These are phyloP conservation scores for Cordyceps militaris DNA, from an alignment of 2,329 filamentous ascomycete genomes.

Conservation along the genomic window DNA sequence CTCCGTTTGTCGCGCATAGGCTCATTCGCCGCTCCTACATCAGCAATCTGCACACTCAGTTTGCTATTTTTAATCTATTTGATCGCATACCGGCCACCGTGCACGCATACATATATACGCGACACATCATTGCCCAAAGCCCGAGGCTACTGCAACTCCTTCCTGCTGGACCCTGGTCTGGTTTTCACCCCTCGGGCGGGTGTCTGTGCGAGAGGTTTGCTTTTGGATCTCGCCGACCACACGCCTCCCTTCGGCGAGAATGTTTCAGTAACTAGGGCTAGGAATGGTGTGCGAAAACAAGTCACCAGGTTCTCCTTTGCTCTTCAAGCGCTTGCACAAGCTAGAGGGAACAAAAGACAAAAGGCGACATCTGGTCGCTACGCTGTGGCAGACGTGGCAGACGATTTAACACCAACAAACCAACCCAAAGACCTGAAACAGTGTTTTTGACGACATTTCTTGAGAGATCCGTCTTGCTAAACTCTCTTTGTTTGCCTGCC, in stretches of 20 bases:
- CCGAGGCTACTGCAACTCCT: neutral
- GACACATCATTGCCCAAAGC: neutral
- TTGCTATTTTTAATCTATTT: neutral
- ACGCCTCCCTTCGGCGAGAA: too few relatives aligned
- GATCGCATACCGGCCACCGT: neutral
- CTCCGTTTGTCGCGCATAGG: neutral
- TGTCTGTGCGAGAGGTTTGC: neutral
- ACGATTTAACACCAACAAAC: neutral
- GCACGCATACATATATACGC: too few relatives aligned
- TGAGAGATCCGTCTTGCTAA: too few relatives aligned
- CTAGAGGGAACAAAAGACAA: neutral
- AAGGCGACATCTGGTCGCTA: neutral
- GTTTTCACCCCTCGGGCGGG: neutral
- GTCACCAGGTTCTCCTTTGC: too few relatives aligned
- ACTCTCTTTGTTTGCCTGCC: neutral
- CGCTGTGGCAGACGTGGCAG: neutral
- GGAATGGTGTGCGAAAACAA: neutral
- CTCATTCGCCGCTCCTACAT: neutral
- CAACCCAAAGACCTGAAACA: too few relatives aligned
- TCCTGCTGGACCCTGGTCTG: neutral
- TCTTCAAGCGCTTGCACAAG: neutral
- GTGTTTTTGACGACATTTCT: neutral
- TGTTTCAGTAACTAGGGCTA: too few relatives aligned
- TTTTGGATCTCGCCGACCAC: neutral
- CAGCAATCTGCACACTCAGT: neutral